Base-by-base conservation (phyloP, 2,329 filamentous ascomycete genomes). In the Monilinia fructigena region DNA sequence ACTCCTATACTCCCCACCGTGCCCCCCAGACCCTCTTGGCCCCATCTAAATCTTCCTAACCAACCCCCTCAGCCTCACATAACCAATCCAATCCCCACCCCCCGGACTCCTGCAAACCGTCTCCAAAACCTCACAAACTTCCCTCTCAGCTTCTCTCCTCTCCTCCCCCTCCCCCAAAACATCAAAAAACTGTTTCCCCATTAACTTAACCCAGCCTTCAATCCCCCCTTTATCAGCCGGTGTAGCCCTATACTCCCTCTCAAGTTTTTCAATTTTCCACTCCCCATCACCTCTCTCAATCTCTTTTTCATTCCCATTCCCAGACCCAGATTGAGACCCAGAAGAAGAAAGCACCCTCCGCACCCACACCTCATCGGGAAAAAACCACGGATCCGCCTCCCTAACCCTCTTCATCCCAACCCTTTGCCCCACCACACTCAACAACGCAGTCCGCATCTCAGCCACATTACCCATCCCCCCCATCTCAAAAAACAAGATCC, bases 401-500 rank as follows among this genome's bases (percentile, higher is more conserved):
- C 79, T 68, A 0, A 84, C 84, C 12, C 78, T 76, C n/a, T 78
- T 72, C 1, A 88, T 70, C 0, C 84, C 79, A 0, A 86, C 74
- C 0, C 85, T 82, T 1, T 82, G 80, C 2, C 78, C 76, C 1
- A 89, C 78, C 1, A 82, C 82, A 42, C 50, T 28, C 4, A 87
- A 77, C 10, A 90, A 77, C 2, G 85, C 85, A 0, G 84, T 79
- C 38, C 85, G 81, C 70, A 89, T 82, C 66, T 91, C 89, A 1
- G 80, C 78, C 0, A 89, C 82, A 75, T 91, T 91, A 26, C 89
- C 89, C 60, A 87, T 82, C 0, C 88, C 89, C 63, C 89, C 89
- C 85, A 89, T 89, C 76, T 92, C 89, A 72, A 91, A 90, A 12
- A 84, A 82, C 67, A 91, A 87, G 0, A 72, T 72, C 1, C 86